Evolutionary conservation across 805 yeast species (phyloP).

Genomic region (Metschnikowia gelsemii): DNA sequence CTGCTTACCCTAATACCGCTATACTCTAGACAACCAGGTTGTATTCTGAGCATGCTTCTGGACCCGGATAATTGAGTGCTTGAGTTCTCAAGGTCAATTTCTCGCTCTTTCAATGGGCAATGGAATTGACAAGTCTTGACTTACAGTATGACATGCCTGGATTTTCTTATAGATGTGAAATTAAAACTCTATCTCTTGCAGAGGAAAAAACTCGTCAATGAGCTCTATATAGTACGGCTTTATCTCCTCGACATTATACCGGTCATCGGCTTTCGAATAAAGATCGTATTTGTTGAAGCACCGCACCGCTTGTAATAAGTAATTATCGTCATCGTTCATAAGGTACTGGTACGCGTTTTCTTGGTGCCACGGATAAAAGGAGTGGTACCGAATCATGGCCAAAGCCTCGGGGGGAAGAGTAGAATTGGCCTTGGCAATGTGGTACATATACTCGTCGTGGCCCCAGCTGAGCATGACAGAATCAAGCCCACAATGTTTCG

Average conservation of each 20-base stretch:
- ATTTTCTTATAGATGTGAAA: too few species aligned
- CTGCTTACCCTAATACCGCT: too few species aligned
- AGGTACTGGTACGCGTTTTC: slow-evolving; percentile 63
- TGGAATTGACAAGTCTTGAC: too few species aligned
- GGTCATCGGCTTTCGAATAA: slow-evolving; percentile 58
- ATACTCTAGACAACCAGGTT: too few species aligned
- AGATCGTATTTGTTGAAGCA: slow-evolving; percentile 68
- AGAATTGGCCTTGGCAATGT: slow-evolving; percentile 63
- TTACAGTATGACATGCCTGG: too few species aligned
- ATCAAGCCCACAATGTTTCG: slow-evolving; percentile 62
- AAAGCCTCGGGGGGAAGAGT: slow-evolving; percentile 62
- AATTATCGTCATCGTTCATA: slow-evolving; percentile 61
- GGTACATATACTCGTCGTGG: slow-evolving; percentile 77
- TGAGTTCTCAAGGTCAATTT: too few species aligned
- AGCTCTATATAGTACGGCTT: slow-evolving; percentile 60
- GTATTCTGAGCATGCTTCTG: too few species aligned
- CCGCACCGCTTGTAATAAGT: slow-evolving; percentile 61
- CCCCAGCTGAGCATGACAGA: slow-evolving; percentile 78
- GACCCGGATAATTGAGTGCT: too few species aligned
- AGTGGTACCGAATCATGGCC: slow-evolving; percentile 74
- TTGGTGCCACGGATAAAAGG: slow-evolving; percentile 76
- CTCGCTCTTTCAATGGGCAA: too few species aligned
- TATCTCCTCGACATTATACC: slow-evolving; percentile 48
- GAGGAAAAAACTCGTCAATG: slow-evolving; percentile 67
- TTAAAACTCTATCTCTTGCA: slow-evolving; percentile 53